A percentile compares a stretch with the other conserved stretches of the same genome.
phyloP scores from a whole-genome alignment of 306 rosid genomes.

The Amphicarpaea edgeworthii region DNA sequence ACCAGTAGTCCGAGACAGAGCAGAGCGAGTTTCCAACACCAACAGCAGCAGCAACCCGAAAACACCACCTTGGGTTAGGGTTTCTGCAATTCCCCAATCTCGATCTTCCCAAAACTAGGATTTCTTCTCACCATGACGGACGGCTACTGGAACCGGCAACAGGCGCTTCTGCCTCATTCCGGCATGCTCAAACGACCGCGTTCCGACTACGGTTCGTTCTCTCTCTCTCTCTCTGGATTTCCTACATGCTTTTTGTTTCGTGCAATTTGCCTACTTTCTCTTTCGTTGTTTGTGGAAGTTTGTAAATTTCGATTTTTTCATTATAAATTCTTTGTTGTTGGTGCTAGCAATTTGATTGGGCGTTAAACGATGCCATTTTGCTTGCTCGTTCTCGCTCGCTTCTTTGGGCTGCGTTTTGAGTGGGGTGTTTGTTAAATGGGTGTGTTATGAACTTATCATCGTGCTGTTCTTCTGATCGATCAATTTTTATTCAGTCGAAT shows the following conservation, averaged over 20 bases:
- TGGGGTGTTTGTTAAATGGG: not conserved
- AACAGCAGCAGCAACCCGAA: not conserved
- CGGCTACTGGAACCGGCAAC: constrained; percentile 78
- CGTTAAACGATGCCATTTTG: not conserved
- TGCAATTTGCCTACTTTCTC: not conserved
- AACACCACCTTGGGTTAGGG: not conserved
- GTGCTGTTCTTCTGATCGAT: not conserved
- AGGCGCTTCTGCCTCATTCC: constrained; percentile 56
- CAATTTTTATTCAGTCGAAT: not conserved
- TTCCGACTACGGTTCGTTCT: constrained; percentile 67
- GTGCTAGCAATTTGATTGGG: not conserved
- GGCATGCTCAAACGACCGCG: constrained; percentile 80
- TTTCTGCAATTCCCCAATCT: not conserved
- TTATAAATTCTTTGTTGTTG: not conserved
- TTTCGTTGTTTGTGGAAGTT: not conserved
- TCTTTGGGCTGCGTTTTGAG: not conserved
- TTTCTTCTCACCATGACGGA: constrained; percentile 61
- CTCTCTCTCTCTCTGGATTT: not conserved
- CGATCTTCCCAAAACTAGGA: not conserved
- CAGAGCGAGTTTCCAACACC: not conserved
- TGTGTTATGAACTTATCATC: no score
- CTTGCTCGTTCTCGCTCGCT: not conserved
- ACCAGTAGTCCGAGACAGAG: no score
- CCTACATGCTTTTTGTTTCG: not conserved
- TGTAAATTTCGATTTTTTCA: not conserved